phyloP scores from a whole-genome alignment of 75 land plant species.

The Picea glauca region DNA sequence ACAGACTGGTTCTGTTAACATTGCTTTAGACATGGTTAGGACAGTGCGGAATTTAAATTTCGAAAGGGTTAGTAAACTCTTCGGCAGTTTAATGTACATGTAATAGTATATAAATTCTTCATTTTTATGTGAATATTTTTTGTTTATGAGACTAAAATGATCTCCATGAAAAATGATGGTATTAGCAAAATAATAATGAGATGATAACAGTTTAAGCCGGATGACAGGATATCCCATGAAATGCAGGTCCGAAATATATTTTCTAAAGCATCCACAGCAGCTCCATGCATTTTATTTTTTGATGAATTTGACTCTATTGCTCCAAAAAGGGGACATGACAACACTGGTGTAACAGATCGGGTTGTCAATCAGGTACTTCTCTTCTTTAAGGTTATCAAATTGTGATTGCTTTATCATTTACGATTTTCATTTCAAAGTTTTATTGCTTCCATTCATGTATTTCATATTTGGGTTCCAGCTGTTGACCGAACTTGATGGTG shows the following conservation, averaged over 20 bases:
- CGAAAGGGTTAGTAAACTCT: no score
- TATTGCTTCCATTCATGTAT: slow-evolving; percentile 10
- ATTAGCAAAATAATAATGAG: no score
- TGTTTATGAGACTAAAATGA: no score
- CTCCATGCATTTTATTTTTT: slow-evolving; percentile 96
- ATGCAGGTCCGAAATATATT: slow-evolving; percentile 93
- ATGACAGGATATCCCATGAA: background rate
- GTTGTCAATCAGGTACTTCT: slow-evolving; percentile 93
- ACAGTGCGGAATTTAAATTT: no score
- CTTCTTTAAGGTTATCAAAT: background rate
- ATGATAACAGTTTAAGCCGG: no score
- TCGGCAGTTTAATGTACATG: no score
- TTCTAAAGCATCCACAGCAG: slow-evolving; percentile 87
- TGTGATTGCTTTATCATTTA: background rate
- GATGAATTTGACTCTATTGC: slow-evolving; percentile 99
- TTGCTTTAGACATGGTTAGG: no score
- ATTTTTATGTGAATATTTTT: no score
- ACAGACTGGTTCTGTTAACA: no score
- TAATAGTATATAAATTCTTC: no score
- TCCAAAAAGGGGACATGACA: slow-evolving; percentile 98
- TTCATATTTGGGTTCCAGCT: slow-evolving; percentile 41
- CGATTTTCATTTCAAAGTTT: slow-evolving; percentile 1
- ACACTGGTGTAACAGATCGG: slow-evolving; percentile 99
- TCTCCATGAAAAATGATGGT: no score
- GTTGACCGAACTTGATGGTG: slow-evolving; percentile 97